A percentile compares a stretch with the other conserved stretches of the same genome.
phyloP scores from a whole-genome alignment of 345 rosid genomes.

The Toxicodendron radicans region DNA sequence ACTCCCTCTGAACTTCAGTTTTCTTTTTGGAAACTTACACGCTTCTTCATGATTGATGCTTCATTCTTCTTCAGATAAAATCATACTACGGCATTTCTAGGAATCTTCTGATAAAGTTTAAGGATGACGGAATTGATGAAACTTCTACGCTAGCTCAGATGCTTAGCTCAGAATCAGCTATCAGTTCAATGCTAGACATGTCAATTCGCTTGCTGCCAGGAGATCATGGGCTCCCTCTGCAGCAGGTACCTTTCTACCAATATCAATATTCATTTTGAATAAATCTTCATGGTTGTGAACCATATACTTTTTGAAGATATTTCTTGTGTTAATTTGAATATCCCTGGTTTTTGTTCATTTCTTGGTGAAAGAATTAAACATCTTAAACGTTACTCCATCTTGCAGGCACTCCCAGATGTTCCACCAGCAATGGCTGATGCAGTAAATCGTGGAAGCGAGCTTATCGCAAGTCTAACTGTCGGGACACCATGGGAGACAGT shows the following conservation, averaged over 20 bases:
- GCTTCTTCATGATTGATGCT: slow-evolving; percentile 5
- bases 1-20: not conserved
- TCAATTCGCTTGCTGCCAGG: slow-evolving; percentile 86
- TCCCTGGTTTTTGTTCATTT: not conserved
- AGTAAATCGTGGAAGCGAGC: slow-evolving; percentile 81
- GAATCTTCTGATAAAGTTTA: slow-evolving; percentile 85
- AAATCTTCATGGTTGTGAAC: not conserved
- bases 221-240: slow-evolving; percentile 94
- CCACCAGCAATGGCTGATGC: slow-evolving; percentile 99
- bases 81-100: slow-evolving; percentile 92
- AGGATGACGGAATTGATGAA: slow-evolving; percentile 87
- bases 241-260: slow-evolving; percentile 62
- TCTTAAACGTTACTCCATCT: slow-evolving; percentile 14
- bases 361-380: slow-evolving; percentile 1
- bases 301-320: not conserved
- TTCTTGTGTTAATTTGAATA: not conserved
- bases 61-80: slow-evolving; percentile 61
- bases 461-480: slow-evolving; percentile 66
- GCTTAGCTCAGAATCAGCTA: slow-evolving; percentile 86
- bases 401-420: slow-evolving; percentile 86
- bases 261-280: slow-evolving; percentile 4
- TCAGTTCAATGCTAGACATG: slow-evolving; percentile 94
- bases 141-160: slow-evolving; percentile 81
- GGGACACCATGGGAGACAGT: slow-evolving; percentile 96
- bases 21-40: not conserved